Evolutionary conservation across 192 early-diverging fungal species (phyloP), one percentile per base, ranked within the genome.

Genomic region (Backusella morwellensis): DNA sequence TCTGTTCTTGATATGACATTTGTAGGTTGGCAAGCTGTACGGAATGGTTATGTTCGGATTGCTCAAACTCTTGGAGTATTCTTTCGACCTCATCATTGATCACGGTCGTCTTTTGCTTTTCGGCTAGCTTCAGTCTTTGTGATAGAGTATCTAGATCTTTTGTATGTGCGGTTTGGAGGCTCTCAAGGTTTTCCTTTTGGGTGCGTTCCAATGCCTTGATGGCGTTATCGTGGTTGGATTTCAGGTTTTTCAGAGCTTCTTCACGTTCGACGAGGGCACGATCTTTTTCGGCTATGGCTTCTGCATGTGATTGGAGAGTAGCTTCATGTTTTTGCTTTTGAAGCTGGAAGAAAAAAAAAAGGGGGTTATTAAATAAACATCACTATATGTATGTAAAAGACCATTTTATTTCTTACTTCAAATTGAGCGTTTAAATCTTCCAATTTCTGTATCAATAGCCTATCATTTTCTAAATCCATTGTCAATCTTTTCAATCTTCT

Each of bases 251-350:
- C 35, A 82, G 35, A 34, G 80, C 56, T 75, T 82, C 47, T 50
- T 77, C 56, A 66, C 72, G 80, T 41, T 82, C 50, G 3, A 75
- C 35, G 6, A 82, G 26, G 0, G 21, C 74, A 12, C 67, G 68
- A 38, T 82, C 80, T 69, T 82, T 82, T 44, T 82, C 76, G 1
- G 76, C 77, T 9, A 82, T 75, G 6, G 52, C 74, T 35, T 82
- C 40, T 15, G 80, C 77, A 35, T 82, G 80, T 4, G 52, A 35
- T 40, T 75, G 54, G 1, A 82, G 42, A 17, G 70, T 75, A 1
- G 66, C 73, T 54, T 82, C 80, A 68, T 82, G 80, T 21, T 74
- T 70, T n/a, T 78, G 35, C 44, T 82, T 82, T 38, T 82, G 80
- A n/a, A 74, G 54, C 80, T 81, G 17, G 5, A 32, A 36, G 0